Base-by-base conservation (phyloP, 2,329 filamentous ascomycete species). In the Xylariomycetidae sp. region DNA sequence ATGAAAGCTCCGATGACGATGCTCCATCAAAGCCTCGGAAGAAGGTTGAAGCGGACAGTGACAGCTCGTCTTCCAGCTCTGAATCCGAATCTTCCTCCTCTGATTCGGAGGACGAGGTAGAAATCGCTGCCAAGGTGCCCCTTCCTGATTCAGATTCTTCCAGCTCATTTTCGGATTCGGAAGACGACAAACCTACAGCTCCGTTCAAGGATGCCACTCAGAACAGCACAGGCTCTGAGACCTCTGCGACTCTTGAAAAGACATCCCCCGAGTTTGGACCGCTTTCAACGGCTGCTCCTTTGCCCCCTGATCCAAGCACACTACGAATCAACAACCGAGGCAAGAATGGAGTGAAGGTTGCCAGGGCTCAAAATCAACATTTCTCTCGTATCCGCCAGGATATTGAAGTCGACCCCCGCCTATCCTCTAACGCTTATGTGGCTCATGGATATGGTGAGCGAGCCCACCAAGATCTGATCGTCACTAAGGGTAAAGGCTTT, bases 401-500 rank as follows among this genome's bases (percentile, higher is more conserved):
- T 58, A 75, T 77, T 49, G 64, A 66, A 42, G 83, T 86, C 37
- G 82, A 88, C 51, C 70, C 76, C 15, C 76, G 69, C 51, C 82
- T 88, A 49, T 57, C 78, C 3, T 88, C 82, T 49, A 96, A 97
- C 62, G 77, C 76, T 11, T 97, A 90, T 58, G 72, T 87, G 9
- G 72, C 80, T 15, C 88, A 96, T 58, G 82, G 85, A 44, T 98
- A 97, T 64, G 90, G 89, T 16, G 83, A 92, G 50, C 80, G 80
- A 49, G 94, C 94, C 7, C 86, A 89, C 56, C 77, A 88, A 48
- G 89, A 96, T 57, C 67, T 98, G 43, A 86, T 88, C 30, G 77
- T 95, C 25, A 97, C 90, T 19, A 87, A 84, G 59, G 92, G 92
- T 53, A 97, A 96, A 68, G 88, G 88, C 4, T 98, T 98, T 66